phyloP scores from a whole-genome alignment of 192 early-diverging fungal genomes.

The Obelidium mucronatum region DNA sequence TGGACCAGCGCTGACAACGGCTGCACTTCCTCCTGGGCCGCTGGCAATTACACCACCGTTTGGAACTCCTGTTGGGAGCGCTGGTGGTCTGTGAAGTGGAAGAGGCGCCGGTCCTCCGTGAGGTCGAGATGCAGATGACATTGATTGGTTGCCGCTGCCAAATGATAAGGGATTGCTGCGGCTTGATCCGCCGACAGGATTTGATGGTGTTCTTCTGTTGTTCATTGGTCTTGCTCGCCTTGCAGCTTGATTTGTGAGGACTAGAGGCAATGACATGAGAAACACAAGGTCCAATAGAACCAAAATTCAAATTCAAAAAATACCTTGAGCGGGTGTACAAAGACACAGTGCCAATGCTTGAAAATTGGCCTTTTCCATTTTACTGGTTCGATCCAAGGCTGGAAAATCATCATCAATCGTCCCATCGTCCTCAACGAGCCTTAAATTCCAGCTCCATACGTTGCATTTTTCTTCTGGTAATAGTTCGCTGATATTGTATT shows the following conservation, averaged over 20 bases:
- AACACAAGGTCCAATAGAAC: background rate
- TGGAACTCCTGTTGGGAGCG: too few species aligned
- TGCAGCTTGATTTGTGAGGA: conserved; percentile 42
- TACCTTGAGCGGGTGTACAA: conserved; percentile 77
- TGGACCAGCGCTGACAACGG: too few species aligned
- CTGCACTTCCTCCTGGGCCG: too few species aligned
- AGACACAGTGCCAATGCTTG: conserved; percentile 91
- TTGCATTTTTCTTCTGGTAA: conserved; percentile 69
- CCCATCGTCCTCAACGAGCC: conserved; percentile 96
- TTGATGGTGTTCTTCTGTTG: too few species aligned
- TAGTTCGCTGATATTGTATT: conserved; percentile 38
- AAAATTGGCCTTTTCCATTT: conserved; percentile 85
- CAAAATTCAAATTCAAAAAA: background rate
- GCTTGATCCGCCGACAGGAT: too few species aligned
- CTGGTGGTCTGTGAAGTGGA: too few species aligned
- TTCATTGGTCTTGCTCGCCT: conserved; percentile 11
- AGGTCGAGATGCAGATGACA: too few species aligned
- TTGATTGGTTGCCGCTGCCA: too few species aligned
- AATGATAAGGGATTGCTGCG: too few species aligned
- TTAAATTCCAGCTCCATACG: conserved; percentile 84
- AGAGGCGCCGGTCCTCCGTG: too few species aligned
- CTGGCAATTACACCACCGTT: too few species aligned
- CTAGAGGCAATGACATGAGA: conserved; percentile 14
- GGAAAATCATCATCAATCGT: conserved; percentile 97
- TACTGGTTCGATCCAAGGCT: conserved; percentile 88